Conservation (phyloP, 257 asterid species). For the Solanum chiquidenum region DNA sequence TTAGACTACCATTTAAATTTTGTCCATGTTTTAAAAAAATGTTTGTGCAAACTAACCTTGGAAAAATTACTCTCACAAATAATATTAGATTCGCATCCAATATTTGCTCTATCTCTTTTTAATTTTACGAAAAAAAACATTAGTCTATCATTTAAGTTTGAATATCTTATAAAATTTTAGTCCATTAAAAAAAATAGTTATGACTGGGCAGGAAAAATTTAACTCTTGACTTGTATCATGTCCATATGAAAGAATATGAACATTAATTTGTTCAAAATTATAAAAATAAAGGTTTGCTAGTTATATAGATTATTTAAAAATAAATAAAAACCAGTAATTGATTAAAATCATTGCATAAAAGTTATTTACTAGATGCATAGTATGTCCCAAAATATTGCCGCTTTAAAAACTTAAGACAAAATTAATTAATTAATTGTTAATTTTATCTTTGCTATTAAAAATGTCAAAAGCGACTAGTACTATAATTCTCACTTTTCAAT, state of each 20-base stretch:
- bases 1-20: background rate
- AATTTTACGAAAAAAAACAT: background rate
- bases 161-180: background rate
- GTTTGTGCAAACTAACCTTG: background rate
- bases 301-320: background rate
- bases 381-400: background rate
- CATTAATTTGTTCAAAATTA: background rate
- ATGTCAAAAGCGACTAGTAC: background rate
- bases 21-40: background rate
- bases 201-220: background rate
- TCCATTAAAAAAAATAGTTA: background rate
- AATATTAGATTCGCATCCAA: background rate
- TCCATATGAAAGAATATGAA: background rate
- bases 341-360: background rate
- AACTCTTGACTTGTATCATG: background rate
- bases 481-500: background rate
- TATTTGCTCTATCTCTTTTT: background rate
- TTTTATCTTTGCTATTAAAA: background rate
- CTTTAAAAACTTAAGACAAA: background rate
- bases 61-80: background rate
- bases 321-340: no score
- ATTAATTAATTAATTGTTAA: background rate
- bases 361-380: background rate
- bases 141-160: background rate
- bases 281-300: background rate